Conservation (phyloP, 306 rosid genomes). For the Inga leiocalycina region DNA sequence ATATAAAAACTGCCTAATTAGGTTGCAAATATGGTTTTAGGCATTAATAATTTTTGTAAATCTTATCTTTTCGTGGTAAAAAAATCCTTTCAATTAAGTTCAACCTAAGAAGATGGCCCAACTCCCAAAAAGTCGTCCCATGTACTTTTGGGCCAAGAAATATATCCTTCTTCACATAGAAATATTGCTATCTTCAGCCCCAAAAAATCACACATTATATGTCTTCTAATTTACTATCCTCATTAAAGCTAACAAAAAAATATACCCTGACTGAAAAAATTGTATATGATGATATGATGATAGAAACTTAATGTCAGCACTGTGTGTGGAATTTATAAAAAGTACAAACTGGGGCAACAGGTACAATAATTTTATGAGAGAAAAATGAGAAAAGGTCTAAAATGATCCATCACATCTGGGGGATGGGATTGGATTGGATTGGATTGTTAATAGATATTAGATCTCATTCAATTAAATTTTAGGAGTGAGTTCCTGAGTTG, state of each 20-base stretch:
- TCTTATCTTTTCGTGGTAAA: background rate
- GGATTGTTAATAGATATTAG: background rate
- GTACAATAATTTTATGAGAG: background rate
- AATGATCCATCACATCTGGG: background rate
- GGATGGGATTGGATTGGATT: background rate
- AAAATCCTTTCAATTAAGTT: too few species aligned
- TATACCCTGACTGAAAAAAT: background rate
- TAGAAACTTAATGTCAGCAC: background rate
- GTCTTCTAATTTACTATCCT: background rate
- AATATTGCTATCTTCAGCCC: background rate
- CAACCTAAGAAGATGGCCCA: too few species aligned
- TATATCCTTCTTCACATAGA: background rate
- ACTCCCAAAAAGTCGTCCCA: background rate
- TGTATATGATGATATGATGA: background rate
- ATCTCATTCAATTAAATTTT: background rate
- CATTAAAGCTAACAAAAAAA: background rate
- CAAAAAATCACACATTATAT: background rate
- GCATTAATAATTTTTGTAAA: background rate
- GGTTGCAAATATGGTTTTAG: background rate
- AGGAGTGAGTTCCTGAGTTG: background rate
- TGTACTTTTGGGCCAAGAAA: background rate
- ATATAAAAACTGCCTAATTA: background rate
- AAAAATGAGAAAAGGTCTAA: background rate
- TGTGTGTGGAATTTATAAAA: background rate
- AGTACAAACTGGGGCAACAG: background rate